Percentiles rank a stretch among this genome's conserved stretches.
phyloP scores from a whole-genome alignment of 2,329 filamentous ascomycete species.

The Paecilomyces fulvus region DNA sequence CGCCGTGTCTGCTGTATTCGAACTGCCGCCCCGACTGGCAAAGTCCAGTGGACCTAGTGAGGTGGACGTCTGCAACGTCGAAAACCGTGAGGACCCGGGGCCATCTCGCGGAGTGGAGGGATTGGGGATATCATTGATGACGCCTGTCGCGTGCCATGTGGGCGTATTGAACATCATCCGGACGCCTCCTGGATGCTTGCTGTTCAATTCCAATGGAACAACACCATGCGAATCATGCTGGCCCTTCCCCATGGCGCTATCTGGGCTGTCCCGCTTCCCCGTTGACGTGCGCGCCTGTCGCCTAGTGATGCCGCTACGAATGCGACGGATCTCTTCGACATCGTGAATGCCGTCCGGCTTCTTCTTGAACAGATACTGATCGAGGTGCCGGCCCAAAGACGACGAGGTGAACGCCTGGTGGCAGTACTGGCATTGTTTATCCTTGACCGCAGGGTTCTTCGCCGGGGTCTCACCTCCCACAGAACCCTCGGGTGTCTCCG shows the following conservation, averaged over 20 bases:
- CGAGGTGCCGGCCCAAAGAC: slow-evolving; percentile 83
- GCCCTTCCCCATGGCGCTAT: slow-evolving; percentile 43
- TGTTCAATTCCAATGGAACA: slow-evolving; percentile 25
- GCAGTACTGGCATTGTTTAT: slow-evolving; percentile 83
- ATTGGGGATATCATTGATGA: slow-evolving; percentile 64
- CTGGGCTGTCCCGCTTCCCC: slow-evolving; percentile 53
- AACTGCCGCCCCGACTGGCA: slow-evolving; percentile 55
- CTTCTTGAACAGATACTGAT: slow-evolving; percentile 87
- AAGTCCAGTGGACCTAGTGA: slow-evolving; percentile 37
- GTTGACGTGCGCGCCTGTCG: slow-evolving; percentile 66
- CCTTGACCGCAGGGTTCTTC: slow-evolving; percentile 56
- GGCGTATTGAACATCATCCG: slow-evolving; percentile 51
- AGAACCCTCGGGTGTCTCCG: slow-evolving; percentile 5
- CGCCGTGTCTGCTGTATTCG: slow-evolving; percentile 69
- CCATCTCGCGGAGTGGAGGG: slow-evolving; percentile 37
- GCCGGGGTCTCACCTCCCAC: slow-evolving; percentile 8
- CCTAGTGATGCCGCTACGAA: slow-evolving; percentile 78
- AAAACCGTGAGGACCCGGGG: slow-evolving; percentile 21
- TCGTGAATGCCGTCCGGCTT: slow-evolving; percentile 90
- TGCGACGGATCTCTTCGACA: slow-evolving; percentile 76
- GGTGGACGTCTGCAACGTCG: slow-evolving; percentile 24
- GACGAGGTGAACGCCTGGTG: slow-evolving; percentile 86
- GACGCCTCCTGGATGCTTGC: slow-evolving; percentile 26
- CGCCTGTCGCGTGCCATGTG: slow-evolving; percentile 68
- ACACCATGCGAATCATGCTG: slow-evolving; percentile 22